Percentiles rank a stretch among this genome's conserved stretches.
phyloP scores from a whole-genome alignment of 2,329 filamentous ascomycete species.

The Aspergillus sp. region DNA sequence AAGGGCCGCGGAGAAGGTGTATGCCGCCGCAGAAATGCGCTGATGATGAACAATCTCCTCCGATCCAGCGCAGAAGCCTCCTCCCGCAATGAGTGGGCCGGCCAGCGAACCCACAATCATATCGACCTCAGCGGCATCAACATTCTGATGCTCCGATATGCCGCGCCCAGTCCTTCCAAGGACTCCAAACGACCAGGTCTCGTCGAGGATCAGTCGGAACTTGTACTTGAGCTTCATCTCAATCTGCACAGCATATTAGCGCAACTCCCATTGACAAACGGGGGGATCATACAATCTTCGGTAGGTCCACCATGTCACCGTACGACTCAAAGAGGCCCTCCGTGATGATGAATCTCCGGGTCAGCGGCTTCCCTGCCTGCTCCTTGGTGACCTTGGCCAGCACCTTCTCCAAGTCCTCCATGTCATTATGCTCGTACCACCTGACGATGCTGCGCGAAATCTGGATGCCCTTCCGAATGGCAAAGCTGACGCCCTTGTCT shows the following conservation, averaged over 20 bases:
- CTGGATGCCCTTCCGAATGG: constrained; percentile 88
- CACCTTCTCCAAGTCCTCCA: constrained; percentile 82
- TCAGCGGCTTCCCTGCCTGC: constrained; percentile 78
- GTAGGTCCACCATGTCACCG: constrained; percentile 75
- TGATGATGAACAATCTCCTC: constrained; percentile 93
- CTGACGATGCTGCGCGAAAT: constrained; percentile 81
- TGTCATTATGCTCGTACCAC: constrained; percentile 94
- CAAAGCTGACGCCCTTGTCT: constrained; percentile 85
- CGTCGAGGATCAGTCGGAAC: constrained; percentile 93
- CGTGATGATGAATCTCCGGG: constrained; percentile 87
- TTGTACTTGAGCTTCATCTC: constrained; percentile 95
- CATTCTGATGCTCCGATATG: constrained; percentile 91
- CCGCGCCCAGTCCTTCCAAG: constrained; percentile 85
- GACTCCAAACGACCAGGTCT: constrained; percentile 95
- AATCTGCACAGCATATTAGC: constrained; percentile 43
- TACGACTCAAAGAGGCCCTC: constrained; percentile 89
- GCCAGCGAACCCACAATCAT: constrained; percentile 94
- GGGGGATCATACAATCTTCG: constrained; percentile 69
- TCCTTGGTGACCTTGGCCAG: constrained; percentile 80
- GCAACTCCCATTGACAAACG: neutral
- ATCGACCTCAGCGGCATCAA: constrained; percentile 85
- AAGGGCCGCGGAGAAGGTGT: constrained; percentile 90
- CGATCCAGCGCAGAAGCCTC: constrained; percentile 89
- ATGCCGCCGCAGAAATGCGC: constrained; percentile 81
- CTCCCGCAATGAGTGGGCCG: constrained; percentile 80